Conservation (phyloP, 441 rosid species). For the Syzygium malaccense region DNA sequence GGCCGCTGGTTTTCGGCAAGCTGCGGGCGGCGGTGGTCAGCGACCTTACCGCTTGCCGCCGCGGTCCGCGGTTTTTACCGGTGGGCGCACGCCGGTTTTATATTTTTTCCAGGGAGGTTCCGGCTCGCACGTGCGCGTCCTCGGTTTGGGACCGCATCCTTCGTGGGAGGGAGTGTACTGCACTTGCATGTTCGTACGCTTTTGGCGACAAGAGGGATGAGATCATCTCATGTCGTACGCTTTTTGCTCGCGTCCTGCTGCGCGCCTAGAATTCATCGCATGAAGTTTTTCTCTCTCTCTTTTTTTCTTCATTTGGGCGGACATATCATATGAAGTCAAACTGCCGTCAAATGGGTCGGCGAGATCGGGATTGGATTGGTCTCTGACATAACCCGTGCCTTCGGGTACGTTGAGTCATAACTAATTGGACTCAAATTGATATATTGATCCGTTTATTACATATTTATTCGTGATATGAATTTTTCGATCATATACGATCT, state of each 20-base stretch:
- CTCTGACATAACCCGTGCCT: too few species aligned
- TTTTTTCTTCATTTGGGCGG: too few species aligned
- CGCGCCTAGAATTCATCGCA: not conserved
- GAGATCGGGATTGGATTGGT: too few species aligned
- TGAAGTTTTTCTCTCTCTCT: too few species aligned
- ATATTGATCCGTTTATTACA: too few species aligned
- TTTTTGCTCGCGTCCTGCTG: not conserved
- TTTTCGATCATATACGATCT: too few species aligned
- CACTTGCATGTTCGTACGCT: not conserved
- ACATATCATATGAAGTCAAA: too few species aligned
- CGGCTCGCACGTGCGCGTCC: not conserved
- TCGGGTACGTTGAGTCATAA: too few species aligned
- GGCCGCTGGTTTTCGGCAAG: not conserved
- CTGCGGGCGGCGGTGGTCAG: not conserved
- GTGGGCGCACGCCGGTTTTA: not conserved
- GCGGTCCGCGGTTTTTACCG: not conserved
- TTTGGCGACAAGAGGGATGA: not conserved
- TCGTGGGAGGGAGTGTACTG: not conserved
- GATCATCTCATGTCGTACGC: not conserved
- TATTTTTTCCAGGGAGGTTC: not conserved
- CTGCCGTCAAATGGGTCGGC: too few species aligned
- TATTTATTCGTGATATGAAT: too few species aligned
- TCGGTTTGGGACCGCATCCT: not conserved
- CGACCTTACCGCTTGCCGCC: not conserved
- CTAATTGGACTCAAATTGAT: too few species aligned